phyloP scores from a whole-genome alignment of 2,329 filamentous ascomycete genomes.

The Talaromyces verruculosus region DNA sequence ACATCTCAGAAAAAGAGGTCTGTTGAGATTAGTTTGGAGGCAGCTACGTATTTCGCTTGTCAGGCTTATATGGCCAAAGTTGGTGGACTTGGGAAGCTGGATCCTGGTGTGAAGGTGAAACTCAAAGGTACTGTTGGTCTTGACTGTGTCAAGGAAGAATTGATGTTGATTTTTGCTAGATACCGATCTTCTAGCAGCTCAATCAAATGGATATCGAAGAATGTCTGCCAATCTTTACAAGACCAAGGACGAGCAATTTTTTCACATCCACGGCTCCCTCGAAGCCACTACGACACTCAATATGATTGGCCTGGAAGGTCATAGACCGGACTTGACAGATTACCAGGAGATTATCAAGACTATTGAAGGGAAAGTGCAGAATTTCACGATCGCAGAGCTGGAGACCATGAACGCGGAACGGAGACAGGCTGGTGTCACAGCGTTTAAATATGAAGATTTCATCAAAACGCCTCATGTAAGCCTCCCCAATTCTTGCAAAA shows the following conservation, averaged over 20 bases:
- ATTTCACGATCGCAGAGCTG: conserved; percentile 56
- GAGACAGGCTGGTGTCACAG: conserved; percentile 61
- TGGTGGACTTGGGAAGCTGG: conserved; percentile 40
- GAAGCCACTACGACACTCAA: conserved; percentile 67
- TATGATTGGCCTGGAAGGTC: conserved; percentile 67
- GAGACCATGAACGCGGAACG: conserved; percentile 58
- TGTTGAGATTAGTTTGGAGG: conserved; percentile 40
- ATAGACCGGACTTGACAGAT: conserved; percentile 61
- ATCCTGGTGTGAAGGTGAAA: conserved; percentile 39
- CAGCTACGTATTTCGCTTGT: conserved; percentile 42
- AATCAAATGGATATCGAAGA: conserved; percentile 69
- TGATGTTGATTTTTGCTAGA: conserved; percentile 42
- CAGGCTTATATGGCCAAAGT: conserved; percentile 46
- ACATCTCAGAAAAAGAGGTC: conserved; percentile 38
- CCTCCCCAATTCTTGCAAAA: background rate
- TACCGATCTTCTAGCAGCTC: conserved; percentile 69
- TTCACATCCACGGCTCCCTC: conserved; percentile 73
- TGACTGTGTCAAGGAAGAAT: conserved; percentile 13
- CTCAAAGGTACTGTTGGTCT: conserved; percentile 35
- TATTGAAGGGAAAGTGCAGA: conserved; percentile 60
- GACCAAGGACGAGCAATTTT: conserved; percentile 67
- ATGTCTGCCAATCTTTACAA: conserved; percentile 71
- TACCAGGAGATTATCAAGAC: conserved; percentile 59
- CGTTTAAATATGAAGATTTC: conserved; percentile 61
- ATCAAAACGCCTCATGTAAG: conserved; percentile 54